Base-by-base conservation (phyloP, 2,329 filamentous ascomycete genomes). In the Exophiala lecanii-corni region DNA sequence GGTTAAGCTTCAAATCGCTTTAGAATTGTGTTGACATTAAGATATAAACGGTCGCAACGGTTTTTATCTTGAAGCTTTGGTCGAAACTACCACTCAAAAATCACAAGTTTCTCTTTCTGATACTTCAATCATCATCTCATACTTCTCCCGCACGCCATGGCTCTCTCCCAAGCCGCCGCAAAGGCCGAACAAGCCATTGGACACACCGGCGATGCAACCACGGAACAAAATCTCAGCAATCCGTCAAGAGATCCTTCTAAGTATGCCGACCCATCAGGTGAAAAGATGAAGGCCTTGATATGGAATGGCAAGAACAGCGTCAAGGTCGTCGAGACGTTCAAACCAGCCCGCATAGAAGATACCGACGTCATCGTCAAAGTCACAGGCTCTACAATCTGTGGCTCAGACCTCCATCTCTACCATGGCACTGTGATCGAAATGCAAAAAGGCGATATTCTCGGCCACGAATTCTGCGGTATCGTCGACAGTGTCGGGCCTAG, bases 261-360 rank as follows among this genome's bases (percentile, higher is more conserved):
- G 51, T 71, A 71, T 59, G 76, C 71, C 17, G 67, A 76, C 55
- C 64, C 71, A 3, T 66, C 63, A 2, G 64, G 63, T 21, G 75
- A 81, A 55, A 83, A 66, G 12, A 92, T 94, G 84, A 84, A 86
- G 62, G 89, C 88, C 0, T 66, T 94, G 10, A 77, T 76, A 2
- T 94, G 88, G 88, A 79, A 84, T 64, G 84, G 85, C 39, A 92
- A 91, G 71, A 86, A 89, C 57, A 78, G 71, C 20, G 86, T 94
- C 35, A 67, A 84, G 2, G 82, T 94, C 10, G 81, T 81, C 36
- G 76, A 87, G 23, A 76, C 78, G 4, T 76, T 83, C 0, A 83
- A 81, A 55, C 87, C 88, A 2, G 80, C 75, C 55, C 72, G 92
- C 20, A 62, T 91, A 18, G 86, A 92, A 61, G 74, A 79, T 32